Evolutionary conservation across 768 basidiomycete genomes (phyloP).

Genomic region (Suillus sp.): DNA sequence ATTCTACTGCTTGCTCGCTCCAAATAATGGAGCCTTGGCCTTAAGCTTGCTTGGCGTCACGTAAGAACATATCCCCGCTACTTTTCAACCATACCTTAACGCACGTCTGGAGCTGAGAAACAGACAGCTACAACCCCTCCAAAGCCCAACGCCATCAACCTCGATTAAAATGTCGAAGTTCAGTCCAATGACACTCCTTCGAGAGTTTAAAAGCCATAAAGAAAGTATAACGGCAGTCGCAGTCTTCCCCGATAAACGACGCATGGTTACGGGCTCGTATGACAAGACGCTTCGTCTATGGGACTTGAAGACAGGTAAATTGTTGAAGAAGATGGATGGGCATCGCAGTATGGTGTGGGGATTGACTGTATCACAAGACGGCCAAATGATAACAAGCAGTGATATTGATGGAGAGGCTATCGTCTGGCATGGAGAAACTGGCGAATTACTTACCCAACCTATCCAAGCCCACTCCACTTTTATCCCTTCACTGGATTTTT

Average conservation of each 20-base stretch:
- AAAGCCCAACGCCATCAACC: neutral
- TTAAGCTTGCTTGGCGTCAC: too few species aligned
- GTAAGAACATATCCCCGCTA: too few species aligned
- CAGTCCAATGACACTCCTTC: neutral
- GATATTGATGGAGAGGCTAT: too few species aligned
- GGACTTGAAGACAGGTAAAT: neutral
- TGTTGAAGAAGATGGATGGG: neutral
- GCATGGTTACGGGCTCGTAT: neutral
- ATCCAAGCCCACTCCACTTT: too few species aligned
- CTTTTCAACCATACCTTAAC: too few species aligned
- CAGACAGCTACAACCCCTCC: too few species aligned
- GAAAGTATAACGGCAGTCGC: accelerated
- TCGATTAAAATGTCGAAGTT: neutral
- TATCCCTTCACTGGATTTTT: too few species aligned
- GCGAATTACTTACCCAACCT: too few species aligned
- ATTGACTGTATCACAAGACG: neutral
- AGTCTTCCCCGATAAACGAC: neutral
- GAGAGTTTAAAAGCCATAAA: neutral
- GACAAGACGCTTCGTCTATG: neutral
- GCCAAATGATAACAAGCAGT: neutral
- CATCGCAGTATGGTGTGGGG: neutral
- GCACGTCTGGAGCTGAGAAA: too few species aligned
- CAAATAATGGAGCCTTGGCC: too few species aligned
- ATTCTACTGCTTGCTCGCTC: too few species aligned
- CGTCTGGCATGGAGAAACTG: too few species aligned